Evolutionary conservation across 306 rosid genomes (phyloP).

Genomic region (Urtica urens): DNA sequence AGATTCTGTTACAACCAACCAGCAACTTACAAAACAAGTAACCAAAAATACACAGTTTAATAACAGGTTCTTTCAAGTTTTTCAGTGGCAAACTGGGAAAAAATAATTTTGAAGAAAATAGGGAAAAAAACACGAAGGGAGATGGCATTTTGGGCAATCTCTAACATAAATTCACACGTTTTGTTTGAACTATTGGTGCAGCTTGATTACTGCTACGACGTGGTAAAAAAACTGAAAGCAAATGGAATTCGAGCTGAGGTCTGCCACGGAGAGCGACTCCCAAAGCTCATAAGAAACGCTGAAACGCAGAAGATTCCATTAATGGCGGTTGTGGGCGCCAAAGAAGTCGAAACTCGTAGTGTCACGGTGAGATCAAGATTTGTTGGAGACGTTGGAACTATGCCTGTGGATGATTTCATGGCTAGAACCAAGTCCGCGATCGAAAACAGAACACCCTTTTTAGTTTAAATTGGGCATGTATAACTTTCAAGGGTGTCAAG

Average conservation of each 20-base stretch:
- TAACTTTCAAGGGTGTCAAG: too few relatives aligned
- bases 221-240: conserved; percentile 49
- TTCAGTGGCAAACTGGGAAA: too few relatives aligned
- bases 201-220: conserved; percentile 70
- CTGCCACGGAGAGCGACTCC: conserved; percentile 81
- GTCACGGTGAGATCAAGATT: conserved; percentile 80
- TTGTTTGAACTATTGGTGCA: conserved; percentile 19
- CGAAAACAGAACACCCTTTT: conserved; percentile 40
- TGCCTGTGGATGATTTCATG: conserved; percentile 64
- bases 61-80: too few relatives aligned
- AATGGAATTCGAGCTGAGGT: conserved; percentile 65
- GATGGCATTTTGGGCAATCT: too few relatives aligned
- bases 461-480: too few relatives aligned
- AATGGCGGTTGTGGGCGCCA: conserved; percentile 90
- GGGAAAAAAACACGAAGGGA: too few relatives aligned
- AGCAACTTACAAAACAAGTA: too few relatives aligned
- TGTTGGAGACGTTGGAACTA: conserved; percentile 77
- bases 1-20: too few relatives aligned
- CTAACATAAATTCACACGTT: too few relatives aligned
- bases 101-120: too few relatives aligned
- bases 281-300: conserved; percentile 87
- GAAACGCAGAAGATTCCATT: conserved; percentile 85
- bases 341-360: conserved; percentile 67
- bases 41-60: too few relatives aligned
- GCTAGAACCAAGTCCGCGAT: conserved; percentile 45